Percentiles rank a stretch among this genome's conserved stretches.
Conservation (phyloP, 495 filamentous ascomycete genomes). For the Penicillium angulare region DNA sequence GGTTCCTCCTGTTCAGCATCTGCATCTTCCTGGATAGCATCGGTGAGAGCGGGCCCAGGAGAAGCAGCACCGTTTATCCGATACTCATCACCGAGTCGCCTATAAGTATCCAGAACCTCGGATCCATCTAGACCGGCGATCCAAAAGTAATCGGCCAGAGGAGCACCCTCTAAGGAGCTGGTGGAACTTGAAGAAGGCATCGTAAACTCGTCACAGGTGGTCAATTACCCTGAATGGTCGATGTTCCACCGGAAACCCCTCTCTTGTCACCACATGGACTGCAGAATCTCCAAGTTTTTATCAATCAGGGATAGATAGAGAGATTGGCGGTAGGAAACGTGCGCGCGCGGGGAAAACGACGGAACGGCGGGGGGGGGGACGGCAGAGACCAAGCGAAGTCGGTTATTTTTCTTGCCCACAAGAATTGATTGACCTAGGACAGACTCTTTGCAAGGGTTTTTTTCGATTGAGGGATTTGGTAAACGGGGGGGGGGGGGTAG, state of each 20-base stretch:
- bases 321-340: slow-evolving; percentile 2
- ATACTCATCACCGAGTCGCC: slow-evolving; percentile 54
- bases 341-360: not conserved
- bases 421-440: not conserved
- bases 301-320: slow-evolving; percentile 17
- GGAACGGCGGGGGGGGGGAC: slow-evolving; percentile 1
- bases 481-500: not conserved
- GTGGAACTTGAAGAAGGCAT: slow-evolving; percentile 32
- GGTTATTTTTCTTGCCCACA: not conserved
- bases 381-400: slow-evolving; percentile 2
- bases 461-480: not conserved
- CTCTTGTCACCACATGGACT: slow-evolving; percentile 37
- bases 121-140: slow-evolving; percentile 85
- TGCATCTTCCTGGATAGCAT: slow-evolving; percentile 80
- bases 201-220: slow-evolving; percentile 16
- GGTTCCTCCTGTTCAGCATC: slow-evolving; percentile 56
- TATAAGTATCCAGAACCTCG: slow-evolving; percentile 47
- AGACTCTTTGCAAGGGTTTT: not conserved
- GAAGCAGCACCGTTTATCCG: slow-evolving; percentile 41
- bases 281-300: slow-evolving; percentile 14
- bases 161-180: slow-evolving; percentile 57
- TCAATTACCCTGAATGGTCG: slow-evolving; percentile 13
- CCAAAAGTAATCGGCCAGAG: slow-evolving; percentile 98
- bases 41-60: slow-evolving; percentile 59
- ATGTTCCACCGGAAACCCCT: slow-evolving; percentile 16